These are phyloP conservation scores for Pyrenochaeta sp. DNA, from an alignment of 2,329 filamentous ascomycete species.

Conservation along the genomic window DNA sequence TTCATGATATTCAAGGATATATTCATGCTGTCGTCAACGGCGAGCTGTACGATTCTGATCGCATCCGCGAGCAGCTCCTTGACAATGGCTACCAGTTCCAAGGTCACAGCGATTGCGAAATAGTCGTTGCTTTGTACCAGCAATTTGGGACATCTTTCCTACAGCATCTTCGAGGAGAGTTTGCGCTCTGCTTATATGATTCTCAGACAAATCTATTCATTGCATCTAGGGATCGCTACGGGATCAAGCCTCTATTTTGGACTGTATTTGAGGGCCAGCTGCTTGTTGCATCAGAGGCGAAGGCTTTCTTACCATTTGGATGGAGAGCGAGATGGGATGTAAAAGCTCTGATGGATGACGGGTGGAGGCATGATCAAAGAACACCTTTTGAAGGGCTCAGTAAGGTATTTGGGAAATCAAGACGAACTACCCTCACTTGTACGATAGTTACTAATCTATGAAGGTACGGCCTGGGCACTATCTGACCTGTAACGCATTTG, in stretches of 20 bases:
- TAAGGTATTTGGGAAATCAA: constrained; percentile 52
- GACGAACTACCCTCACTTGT: too few species aligned
- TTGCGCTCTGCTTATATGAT: constrained; percentile 63
- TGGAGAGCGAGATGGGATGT: constrained; percentile 64
- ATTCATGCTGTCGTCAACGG: constrained; percentile 68
- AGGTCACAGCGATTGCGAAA: constrained; percentile 59
- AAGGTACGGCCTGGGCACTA: too few species aligned
- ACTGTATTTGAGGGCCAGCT: constrained; percentile 53
- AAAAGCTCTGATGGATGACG: constrained; percentile 51
- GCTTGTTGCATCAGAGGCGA: constrained; percentile 62
- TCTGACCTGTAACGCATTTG: too few species aligned
- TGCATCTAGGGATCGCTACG: constrained; percentile 63
- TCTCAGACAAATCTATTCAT: constrained; percentile 51
- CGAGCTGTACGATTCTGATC: constrained; percentile 65
- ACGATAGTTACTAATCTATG: too few species aligned
- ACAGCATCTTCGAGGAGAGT: constrained; percentile 62
- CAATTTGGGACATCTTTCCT: constrained; percentile 55
- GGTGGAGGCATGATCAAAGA: constrained; percentile 55
- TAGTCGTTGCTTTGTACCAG: constrained; percentile 61
- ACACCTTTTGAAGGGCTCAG: constrained; percentile 61
- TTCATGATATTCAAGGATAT: constrained; percentile 20
- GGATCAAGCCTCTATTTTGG: constrained; percentile 66
- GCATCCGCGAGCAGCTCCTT: constrained; percentile 49
- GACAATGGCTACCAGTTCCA: constrained; percentile 54
- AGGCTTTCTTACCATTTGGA: constrained; percentile 61